Conservation (phyloP, 2,329 filamentous ascomycete genomes). For the Niveomyces coronatus region DNA sequence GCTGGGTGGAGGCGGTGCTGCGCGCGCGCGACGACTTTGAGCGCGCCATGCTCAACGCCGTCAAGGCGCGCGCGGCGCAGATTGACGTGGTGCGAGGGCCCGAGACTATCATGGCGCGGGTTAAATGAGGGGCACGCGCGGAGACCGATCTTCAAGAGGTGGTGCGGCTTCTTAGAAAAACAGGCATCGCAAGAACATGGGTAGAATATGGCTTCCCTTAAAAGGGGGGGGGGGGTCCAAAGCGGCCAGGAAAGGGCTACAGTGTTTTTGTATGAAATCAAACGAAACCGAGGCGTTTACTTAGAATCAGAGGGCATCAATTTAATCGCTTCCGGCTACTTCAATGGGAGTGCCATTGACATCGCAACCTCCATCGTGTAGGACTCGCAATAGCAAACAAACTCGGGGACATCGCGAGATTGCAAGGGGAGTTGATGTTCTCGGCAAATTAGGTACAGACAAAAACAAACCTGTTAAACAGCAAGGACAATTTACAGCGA, state of each 20-base stretch:
- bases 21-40: constrained; percentile 89
- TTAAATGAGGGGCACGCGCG: too few species aligned
- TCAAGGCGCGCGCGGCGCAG: constrained; percentile 83
- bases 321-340: too few species aligned
- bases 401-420: too few species aligned
- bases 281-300: background rate
- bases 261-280: background rate
- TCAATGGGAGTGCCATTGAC: too few species aligned
- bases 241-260: background rate
- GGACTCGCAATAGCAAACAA: too few species aligned
- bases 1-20: constrained; percentile 90
- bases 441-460: too few species aligned
- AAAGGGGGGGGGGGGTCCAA: background rate
- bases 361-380: too few species aligned
- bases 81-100: constrained; percentile 68
- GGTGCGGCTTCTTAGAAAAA: background rate
- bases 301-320: too few species aligned
- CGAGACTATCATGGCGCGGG: constrained; percentile 90
- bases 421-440: too few species aligned
- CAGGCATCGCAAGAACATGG: background rate
- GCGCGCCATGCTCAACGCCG: constrained; percentile 72
- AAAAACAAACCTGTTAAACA: too few species aligned
- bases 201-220: background rate
- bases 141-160: background rate
- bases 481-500: too few species aligned